phyloP scores from a whole-genome alignment of 73 alveolate species.

The Stentor coeruleus region DNA sequence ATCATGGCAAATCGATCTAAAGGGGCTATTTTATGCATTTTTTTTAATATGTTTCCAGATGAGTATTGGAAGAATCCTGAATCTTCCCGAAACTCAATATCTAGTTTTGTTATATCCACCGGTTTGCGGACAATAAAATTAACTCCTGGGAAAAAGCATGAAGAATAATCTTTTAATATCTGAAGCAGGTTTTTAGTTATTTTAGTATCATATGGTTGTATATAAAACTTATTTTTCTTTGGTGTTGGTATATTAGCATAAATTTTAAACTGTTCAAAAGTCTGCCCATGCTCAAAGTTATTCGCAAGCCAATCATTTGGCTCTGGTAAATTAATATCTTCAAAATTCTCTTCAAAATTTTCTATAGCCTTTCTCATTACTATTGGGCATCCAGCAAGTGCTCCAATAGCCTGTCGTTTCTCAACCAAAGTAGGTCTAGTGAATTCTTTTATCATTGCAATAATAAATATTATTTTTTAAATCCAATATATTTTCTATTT shows the following conservation, averaged over 20 bases:
- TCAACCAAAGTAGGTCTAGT: slow-evolving; percentile 1
- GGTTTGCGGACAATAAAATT: slow-evolving; percentile 30
- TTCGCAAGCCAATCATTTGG: slow-evolving; percentile 57
- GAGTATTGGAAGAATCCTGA: slow-evolving; percentile 42
- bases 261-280: slow-evolving; percentile 34
- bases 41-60: slow-evolving; percentile 58
- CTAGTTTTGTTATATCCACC: slow-evolving; percentile 20
- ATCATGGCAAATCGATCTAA: slow-evolving; percentile 80
- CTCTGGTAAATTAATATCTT: background rate
- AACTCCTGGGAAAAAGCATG: slow-evolving; percentile 43
- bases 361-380: background rate
- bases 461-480: background rate
- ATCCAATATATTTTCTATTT: too few relatives aligned
- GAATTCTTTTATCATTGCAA: background rate
- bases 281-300: slow-evolving; percentile 59
- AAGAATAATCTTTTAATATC: slow-evolving; percentile 25
- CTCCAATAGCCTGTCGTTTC: slow-evolving; percentile 27
- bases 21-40: slow-evolving; percentile 58
- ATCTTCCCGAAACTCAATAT: slow-evolving; percentile 29
- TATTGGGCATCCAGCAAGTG: background rate
- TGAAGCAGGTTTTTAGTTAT: slow-evolving; percentile 30
- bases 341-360: background rate
- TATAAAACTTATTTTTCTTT: slow-evolving; percentile 29
- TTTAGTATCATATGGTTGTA: slow-evolving; percentile 34
- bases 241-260: background rate